phyloP scores from a whole-genome alignment of 1,284 basidiomycete genomes.

The Leccinum solheimii region DNA sequence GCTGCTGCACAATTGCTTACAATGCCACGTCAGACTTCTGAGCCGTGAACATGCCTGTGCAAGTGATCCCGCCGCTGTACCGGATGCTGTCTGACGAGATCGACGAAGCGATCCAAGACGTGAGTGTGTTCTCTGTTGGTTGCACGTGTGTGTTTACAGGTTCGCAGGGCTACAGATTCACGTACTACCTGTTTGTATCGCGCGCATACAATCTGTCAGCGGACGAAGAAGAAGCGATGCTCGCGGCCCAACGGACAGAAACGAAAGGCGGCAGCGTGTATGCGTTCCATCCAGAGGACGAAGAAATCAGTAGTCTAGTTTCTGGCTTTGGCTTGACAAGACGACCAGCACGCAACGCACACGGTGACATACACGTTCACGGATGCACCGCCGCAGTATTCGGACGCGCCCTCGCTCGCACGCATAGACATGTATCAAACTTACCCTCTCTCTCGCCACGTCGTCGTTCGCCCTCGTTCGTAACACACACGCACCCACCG shows the following conservation, averaged over 20 bases:
- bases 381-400: constrained; percentile 55
- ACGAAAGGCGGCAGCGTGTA: constrained; percentile 49
- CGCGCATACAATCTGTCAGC: constrained; percentile 67
- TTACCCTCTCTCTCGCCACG: too few relatives aligned
- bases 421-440: too few relatives aligned
- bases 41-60: constrained; percentile 93
- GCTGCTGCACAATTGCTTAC: constrained; percentile 30
- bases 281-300: constrained; percentile 84
- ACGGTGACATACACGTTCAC: constrained; percentile 68
- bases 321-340: neutral
- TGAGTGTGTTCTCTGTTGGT: constrained; percentile 33
- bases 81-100: constrained; percentile 82
- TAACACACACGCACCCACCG: too few relatives aligned
- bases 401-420: constrained; percentile 39
- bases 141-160: neutral
- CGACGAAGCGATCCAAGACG: constrained; percentile 64
- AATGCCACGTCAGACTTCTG: constrained; percentile 75
- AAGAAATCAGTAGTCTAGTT: constrained; percentile 49
- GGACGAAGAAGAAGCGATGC: constrained; percentile 54
- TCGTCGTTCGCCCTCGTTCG: too few relatives aligned
- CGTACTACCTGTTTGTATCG: constrained; percentile 72
- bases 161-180: constrained; percentile 66
- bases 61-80: constrained; percentile 89
- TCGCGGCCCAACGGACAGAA: constrained; percentile 16
- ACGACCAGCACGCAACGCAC: constrained; percentile 56